Evolutionary conservation across 352 stramenopile genomes (phyloP), one percentile per base, ranked within the genome.

Genomic region (Globisporangium canariense): DNA sequence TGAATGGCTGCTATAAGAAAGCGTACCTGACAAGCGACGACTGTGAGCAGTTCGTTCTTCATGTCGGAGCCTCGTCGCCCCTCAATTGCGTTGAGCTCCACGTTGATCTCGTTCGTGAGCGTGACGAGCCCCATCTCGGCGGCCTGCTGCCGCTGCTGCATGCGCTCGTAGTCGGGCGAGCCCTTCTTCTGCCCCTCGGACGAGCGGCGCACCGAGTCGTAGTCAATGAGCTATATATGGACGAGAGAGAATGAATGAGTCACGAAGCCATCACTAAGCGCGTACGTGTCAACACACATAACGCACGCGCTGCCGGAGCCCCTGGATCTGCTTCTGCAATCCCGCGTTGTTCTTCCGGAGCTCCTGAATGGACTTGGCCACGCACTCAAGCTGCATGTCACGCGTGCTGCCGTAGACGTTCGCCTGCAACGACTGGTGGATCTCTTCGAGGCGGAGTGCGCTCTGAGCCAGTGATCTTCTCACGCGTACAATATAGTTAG

Each of bases 21-120:
- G 11, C 18, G 4, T 16, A 83, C 80, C 66, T 91, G 79, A n/a
- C 82, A 76, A 1, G 85, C 85, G 10, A 91, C 75, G 45, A 93
- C 74, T 0, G 82, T 86, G 49, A 91, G 80, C 40, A 93, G 71
- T 55, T 93, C 82, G 68, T 93, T 91, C 68, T 87, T 88, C 60
- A 93, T 79, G 60, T 89, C 80, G 25, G 75, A 67, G 56, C 83
- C 73, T 34, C 85, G 80, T 38, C 79, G 79, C 45, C 70, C 58
- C 40, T 93, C 81, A 10, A 93, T 71, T 3, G 74, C 76, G 51
- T 77, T 86, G 58, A 93, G 73, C 56, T 90, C 81, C 16, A 54
- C 59, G 62, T 93, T 87, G 52, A 93, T 81, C 40, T 78, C 82
- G 67, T 77, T 80, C 38, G 82, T 88, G 9, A 86, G 67, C 8